Evolutionary conservation across 306 rosid genomes (phyloP).

Genomic region (Citrullus mucosospermus): DNA sequence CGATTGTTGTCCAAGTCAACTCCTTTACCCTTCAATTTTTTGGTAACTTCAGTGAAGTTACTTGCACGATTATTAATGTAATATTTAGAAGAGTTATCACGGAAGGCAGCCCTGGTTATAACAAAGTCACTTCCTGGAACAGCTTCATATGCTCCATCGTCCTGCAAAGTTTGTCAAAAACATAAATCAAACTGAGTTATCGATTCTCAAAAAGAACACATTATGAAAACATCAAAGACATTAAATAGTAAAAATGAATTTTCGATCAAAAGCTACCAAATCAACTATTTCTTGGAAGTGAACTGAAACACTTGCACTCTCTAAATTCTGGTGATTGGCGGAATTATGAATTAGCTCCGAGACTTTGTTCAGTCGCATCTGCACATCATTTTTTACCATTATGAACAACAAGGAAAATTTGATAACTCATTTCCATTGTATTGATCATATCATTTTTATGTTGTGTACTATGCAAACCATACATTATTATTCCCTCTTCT

Average conservation of each 20-base stretch:
- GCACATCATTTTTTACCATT: conserved; percentile 3
- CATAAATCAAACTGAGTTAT: not conserved
- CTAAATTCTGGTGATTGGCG: conserved; percentile 79
- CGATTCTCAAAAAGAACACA: not conserved
- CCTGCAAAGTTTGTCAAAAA: conserved; percentile 26
- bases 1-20: conserved; percentile 94
- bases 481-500: not conserved
- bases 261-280: conserved; percentile 29
- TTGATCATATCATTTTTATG: not conserved
- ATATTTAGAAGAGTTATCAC: conserved; percentile 91
- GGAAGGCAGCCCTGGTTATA: conserved; percentile 73
- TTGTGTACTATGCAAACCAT: not conserved
- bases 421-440: not conserved
- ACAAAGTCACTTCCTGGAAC: conserved; percentile 81
- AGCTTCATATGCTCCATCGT: conserved; percentile 59
- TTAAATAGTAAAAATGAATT: not conserved
- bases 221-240: no score
- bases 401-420: not conserved
- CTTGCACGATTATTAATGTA: conserved; percentile 68
- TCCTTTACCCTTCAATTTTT: conserved; percentile 89
- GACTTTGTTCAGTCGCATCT: conserved; percentile 93
- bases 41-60: conserved; percentile 92
- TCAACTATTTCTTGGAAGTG: conserved; percentile 88
- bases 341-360: conserved; percentile 98
- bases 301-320: conserved; percentile 93